Evolutionary conservation across 176 grass and related monocot species (phyloP), one percentile per base, ranked within the genome.

Genomic region (Oryza meyeriana): DNA sequence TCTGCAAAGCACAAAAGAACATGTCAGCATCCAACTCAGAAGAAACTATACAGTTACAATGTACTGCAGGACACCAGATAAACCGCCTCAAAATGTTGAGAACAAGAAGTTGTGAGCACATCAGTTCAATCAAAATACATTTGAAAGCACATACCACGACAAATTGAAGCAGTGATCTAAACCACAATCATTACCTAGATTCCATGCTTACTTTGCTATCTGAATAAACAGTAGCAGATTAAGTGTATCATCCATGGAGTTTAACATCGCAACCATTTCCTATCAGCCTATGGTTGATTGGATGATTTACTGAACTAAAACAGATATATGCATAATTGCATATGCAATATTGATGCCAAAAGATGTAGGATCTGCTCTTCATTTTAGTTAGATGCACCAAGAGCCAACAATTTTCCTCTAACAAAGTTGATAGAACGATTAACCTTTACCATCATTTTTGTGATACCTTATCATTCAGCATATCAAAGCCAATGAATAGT

Each of bases 1-100:
- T 92, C 90, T 89, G 80, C 1, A 73, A 77, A 80, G n/a, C 25
- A 67, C 5, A 67, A 48, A 36, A 12, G 38, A 25, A 80, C n/a
- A 24, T 59, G 36, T 87, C 41, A 84, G 59, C 41, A 64, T 24
- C 29, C n/a, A 36, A 36, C 35, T 72, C 64, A 71, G 1, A 26
- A 73, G 20, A 61, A 69, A 32, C 1, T 34, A n/a, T 27, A 38
- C 12, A 58, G 5, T 12, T 40, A 59, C 7, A 80, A 68, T 10
- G 18, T 17, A 35, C 10, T 24, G 14, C 42, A 35, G 27, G n/a
- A n/a, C n/a, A 77, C 59, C 11, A 27, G 62, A 8, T 11, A 74
- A 84, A 47, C 8, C 0, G 38, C 26, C 14, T 68, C 44, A 0
- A 18, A 76, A 73, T 6, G 34, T 26, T 8, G 45, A n/a, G n/a